Conservation (phyloP, 1,284 basidiomycete genomes). For the Fistulina hepatica region DNA sequence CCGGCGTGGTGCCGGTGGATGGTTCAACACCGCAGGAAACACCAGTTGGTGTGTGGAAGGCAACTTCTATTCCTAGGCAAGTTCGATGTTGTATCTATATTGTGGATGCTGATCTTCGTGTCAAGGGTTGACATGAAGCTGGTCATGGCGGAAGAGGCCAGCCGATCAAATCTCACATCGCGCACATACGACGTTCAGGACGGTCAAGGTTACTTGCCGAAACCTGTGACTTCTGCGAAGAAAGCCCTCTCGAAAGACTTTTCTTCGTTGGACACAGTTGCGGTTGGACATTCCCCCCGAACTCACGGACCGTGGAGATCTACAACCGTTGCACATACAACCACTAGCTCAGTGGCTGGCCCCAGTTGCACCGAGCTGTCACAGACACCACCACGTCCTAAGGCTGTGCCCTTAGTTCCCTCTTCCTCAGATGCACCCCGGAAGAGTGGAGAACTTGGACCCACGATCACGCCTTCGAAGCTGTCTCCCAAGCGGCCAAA, state of each 20-base stretch:
- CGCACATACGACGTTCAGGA: too few species aligned
- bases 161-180: not conserved
- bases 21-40: not conserved
- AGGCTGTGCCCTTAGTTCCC: conserved; percentile 10
- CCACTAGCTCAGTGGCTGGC: not conserved
- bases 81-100: conserved; percentile 17
- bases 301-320: not conserved
- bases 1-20: too few species aligned
- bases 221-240: not conserved
- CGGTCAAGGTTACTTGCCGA: not conserved
- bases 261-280: not conserved
- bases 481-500: conserved; percentile 25
- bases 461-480: conserved; percentile 46
- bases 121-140: conserved; percentile 70
- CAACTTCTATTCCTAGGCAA: conserved; percentile 30
- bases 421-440: conserved; percentile 15
- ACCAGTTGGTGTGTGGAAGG: conserved; percentile 28
- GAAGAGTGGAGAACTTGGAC: conserved; percentile 36
- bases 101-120: conserved; percentile 6
- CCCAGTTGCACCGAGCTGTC: too few species aligned
- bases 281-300: not conserved
- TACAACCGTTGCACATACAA: not conserved
- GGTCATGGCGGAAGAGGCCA: conserved; percentile 74
- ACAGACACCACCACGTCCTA: conserved; percentile 6
- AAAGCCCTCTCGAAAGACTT: not conserved